Base-by-base conservation (phyloP, 2,329 filamentous ascomycete species). In the Alternaria sp. region DNA sequence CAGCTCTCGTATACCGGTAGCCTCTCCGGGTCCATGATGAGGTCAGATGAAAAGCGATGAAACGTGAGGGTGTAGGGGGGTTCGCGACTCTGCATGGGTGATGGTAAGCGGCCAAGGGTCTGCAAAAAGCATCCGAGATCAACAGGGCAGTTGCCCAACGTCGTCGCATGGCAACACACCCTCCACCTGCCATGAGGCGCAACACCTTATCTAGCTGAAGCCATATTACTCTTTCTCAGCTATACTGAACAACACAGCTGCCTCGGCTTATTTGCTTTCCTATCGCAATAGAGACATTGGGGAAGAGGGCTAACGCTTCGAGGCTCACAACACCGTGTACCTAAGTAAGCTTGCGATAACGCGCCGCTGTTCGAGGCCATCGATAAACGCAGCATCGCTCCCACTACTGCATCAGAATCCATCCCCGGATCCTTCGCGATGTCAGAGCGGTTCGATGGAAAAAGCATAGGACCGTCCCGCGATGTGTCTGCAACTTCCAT, bases 111-210 rank as follows among this genome's bases (percentile, higher is more conserved):
- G 46, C 17, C 28, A 45, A 36, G 40, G 40, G 40, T 40, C 30
- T 47, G 12, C n/a, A 49, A 60, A 56, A 54, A 52, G 54, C 28
- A 46, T 46, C 13, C 54, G 26, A 46, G 46, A 61, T 26, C 46
- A 47, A 52, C 59, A 58, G 46, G 54, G 46, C 26, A 52, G 12
- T 52, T 40, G 46, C 21, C n/a, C 45, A 58, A 46, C 47, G 59
- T 46, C 30, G 47, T 26, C 57, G 59, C 55, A 58, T 52, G 12
- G 40, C 47, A 8, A n/a, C 55, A 59, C 28, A 19, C 47, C 47
- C 21, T 32, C 28, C 23, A 43, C 21, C 47, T 46, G 26, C 44
- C 43, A 17, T 44, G 25, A 12, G 32, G 49, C 55, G 44, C 25
- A 43, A 26, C 28, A 25, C 45, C 11, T 17, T 45, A 32, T 19